phyloP scores from a whole-genome alignment of 2,329 filamentous ascomycete species.

The Aspergillus hiratsukae region DNA sequence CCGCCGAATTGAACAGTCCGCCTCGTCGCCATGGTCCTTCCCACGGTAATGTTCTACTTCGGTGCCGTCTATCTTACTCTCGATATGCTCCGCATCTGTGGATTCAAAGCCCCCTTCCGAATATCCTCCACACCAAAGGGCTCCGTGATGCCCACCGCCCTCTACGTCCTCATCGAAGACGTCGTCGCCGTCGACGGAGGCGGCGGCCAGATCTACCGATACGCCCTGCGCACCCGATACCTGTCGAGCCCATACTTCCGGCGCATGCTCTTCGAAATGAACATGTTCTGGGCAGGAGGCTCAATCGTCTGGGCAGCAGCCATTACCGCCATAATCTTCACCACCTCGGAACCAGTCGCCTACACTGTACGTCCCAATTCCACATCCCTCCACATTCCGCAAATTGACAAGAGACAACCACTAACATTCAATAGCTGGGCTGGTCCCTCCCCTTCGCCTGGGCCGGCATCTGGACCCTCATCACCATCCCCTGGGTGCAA shows the following conservation, averaged over 20 bases:
- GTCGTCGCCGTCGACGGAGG: constrained; percentile 63
- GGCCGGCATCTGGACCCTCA: constrained; percentile 40
- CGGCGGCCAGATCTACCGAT: constrained; percentile 52
- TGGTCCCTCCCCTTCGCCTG: constrained; percentile 42
- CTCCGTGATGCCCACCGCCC: constrained; percentile 53
- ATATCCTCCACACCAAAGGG: constrained; percentile 62
- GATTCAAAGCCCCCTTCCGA: constrained; percentile 54
- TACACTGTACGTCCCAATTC: constrained; percentile 38
- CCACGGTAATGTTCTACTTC: constrained; percentile 45
- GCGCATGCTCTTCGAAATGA: constrained; percentile 51
- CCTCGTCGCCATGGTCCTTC: constrained; percentile 42
- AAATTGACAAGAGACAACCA: neutral
- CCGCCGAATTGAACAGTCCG: constrained; percentile 26
- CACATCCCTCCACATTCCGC: neutral
- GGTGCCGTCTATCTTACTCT: constrained; percentile 39
- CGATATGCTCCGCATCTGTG: constrained; percentile 38
- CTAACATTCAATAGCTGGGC: constrained; percentile 30
- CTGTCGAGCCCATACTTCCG: constrained; percentile 52
- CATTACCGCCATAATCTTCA: constrained; percentile 48
- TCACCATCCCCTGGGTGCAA: constrained; percentile 46
- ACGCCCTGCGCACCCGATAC: constrained; percentile 50
- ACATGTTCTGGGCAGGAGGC: constrained; percentile 55
- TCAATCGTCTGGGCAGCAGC: constrained; percentile 45
- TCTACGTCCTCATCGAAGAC: constrained; percentile 64
- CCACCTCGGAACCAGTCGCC: constrained; percentile 44